Evolutionary conservation across 495 filamentous ascomycete species (phyloP), one percentile per base, ranked within the genome.

Genomic region (Hamigera avellanea): DNA sequence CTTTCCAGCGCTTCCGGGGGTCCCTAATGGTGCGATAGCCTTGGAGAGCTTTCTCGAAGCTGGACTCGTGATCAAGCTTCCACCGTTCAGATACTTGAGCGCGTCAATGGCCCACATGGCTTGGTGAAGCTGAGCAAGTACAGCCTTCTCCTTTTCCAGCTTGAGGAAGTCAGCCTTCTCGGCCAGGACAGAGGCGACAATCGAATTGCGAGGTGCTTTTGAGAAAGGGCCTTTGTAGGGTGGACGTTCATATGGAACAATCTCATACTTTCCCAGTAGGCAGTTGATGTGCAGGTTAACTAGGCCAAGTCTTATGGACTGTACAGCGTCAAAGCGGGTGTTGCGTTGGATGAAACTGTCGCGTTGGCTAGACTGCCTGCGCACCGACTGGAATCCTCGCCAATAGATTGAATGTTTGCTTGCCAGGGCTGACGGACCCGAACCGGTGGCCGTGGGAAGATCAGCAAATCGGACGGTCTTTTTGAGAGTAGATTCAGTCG

Each of bases 291-390:
- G 81, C 34, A 66, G 53, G 34, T 74, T 67, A 26, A 68, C 64
- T 44, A 83, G 61, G 14, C 69, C 73, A 13, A 87, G 69, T 8
- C 91, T 80, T 42, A 79, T 73, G 14, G 89, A 74, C 52, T 94
- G 87, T 9, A 95, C 62, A 13, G 89, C 87, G 50, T 96, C 91
- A 36, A 86, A 91, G 32, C 91, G 80, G 19, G 82, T 73, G 42
- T 82, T 76, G 3, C 83, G 79, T 52, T 94, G 82, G 39, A 86
- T 67, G 48, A 93, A 93, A 9, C 77, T 73, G 54, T 96, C 91
- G n/a, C 52, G 60, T 34, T 66, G 61, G 37, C 64, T 69, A 17
- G 71, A 72, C 28, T 65, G 66, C 21, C 75, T 67, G 30, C 74
- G 60, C 30, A 81, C 65, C 30, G 80, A 75, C 41, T 83, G 78